Conservation (phyloP, 2,329 filamentous ascomycete genomes). For the Beauveria pseudobassiana region DNA sequence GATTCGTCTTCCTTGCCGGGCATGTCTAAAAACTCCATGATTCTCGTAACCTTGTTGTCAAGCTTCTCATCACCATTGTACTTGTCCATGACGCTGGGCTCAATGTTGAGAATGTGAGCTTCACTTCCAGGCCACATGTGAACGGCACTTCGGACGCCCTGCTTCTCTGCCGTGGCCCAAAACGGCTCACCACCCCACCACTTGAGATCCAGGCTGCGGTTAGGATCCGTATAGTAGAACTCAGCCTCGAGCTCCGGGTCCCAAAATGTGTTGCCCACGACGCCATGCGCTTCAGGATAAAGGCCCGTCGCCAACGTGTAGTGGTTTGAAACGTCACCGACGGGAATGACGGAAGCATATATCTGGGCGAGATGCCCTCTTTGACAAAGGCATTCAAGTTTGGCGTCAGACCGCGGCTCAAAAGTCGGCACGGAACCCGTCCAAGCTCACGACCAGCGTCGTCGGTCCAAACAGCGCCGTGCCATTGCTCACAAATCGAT, state of each 20-base stretch:
- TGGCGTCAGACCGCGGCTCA: constrained; percentile 76
- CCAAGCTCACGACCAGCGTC: constrained; percentile 86
- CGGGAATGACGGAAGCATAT: constrained; percentile 92
- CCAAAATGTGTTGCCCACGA: constrained; percentile 94
- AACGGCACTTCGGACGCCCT: constrained; percentile 70
- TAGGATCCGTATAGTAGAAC: constrained; percentile 80
- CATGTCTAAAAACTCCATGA: constrained; percentile 77
- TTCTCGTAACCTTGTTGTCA: constrained; percentile 65
- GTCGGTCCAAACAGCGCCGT: constrained; percentile 85
- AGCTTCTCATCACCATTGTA: constrained; percentile 75
- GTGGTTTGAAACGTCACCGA: constrained; percentile 94
- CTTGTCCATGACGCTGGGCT: constrained; percentile 75
- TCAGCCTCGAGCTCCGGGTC: constrained; percentile 68
- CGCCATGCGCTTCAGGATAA: constrained; percentile 85
- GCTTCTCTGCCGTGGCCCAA: constrained; percentile 85
- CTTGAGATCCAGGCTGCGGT: constrained; percentile 68
- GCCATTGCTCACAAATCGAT: constrained; percentile 58
- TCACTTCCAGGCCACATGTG: constrained; percentile 99
- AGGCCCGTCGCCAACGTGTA: constrained; percentile 89
- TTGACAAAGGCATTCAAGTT: constrained; percentile 70
- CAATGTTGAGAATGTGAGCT: constrained; percentile 66
- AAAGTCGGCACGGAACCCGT: constrained; percentile 95
- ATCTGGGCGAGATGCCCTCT: constrained; percentile 80
- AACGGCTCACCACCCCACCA: constrained; percentile 96
- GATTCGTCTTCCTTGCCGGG: constrained; percentile 60